Evolutionary conservation across 2,329 filamentous ascomycete genomes (phyloP).

Genomic region (Monosporascus sp.): DNA sequence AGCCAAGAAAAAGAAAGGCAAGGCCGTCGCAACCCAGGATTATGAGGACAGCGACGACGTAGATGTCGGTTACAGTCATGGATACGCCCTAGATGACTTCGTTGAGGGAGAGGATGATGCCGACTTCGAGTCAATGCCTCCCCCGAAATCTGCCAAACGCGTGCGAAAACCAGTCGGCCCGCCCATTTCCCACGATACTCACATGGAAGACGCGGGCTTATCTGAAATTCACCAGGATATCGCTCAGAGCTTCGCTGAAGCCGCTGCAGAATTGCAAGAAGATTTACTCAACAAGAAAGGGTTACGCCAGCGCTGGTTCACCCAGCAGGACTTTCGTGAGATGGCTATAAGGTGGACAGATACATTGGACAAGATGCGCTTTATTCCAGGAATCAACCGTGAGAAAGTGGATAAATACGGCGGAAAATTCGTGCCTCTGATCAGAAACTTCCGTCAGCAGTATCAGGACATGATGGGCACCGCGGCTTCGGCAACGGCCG

Average conservation of each 20-base stretch:
- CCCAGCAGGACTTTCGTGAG: slow-evolving; percentile 61
- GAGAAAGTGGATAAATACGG: slow-evolving; percentile 61
- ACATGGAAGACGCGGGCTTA: slow-evolving; percentile 43
- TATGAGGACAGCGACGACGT: slow-evolving; percentile 35
- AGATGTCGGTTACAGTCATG: slow-evolving; percentile 29
- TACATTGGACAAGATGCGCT: slow-evolving; percentile 54
- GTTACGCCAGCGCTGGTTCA: slow-evolving; percentile 58
- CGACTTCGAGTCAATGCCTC: slow-evolving; percentile 40
- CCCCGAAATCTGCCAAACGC: slow-evolving; percentile 29
- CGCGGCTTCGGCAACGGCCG: slow-evolving; percentile 5
- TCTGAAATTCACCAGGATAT: slow-evolving; percentile 57
- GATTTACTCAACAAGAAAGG: slow-evolving; percentile 54
- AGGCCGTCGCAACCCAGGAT: slow-evolving; percentile 26
- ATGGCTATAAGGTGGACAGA: slow-evolving; percentile 69
- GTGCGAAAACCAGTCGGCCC: slow-evolving; percentile 41
- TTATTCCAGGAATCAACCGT: slow-evolving; percentile 56
- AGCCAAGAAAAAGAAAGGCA: slow-evolving; percentile 29
- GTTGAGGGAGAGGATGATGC: slow-evolving; percentile 36
- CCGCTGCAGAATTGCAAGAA: slow-evolving; percentile 57
- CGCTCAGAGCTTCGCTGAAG: slow-evolving; percentile 58
- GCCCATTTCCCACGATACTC: slow-evolving; percentile 53
- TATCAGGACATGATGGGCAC: slow-evolving; percentile 48
- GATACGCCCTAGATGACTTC: slow-evolving; percentile 39
- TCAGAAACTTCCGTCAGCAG: slow-evolving; percentile 41
- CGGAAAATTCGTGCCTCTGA: slow-evolving; percentile 52